A percentile compares a stretch with the other conserved stretches of the same genome.
phyloP scores from a whole-genome alignment of 78 protist genomes.

The Planoprotostelium fungivorum region DNA sequence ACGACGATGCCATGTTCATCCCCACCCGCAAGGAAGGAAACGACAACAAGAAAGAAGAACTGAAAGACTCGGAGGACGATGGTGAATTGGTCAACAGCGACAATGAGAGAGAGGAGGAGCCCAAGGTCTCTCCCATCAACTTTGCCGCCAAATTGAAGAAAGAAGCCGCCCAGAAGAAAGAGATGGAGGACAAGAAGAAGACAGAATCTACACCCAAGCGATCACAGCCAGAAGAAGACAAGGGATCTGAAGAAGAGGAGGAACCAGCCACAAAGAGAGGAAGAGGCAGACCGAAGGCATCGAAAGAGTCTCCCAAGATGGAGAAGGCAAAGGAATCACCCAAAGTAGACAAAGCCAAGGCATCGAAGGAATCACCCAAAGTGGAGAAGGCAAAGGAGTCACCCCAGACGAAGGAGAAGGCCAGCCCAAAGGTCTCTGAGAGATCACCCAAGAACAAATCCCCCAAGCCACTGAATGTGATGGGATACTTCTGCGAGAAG shows the following conservation, averaged over 20 bases:
- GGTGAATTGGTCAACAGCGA: neutral
- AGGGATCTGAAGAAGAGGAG: neutral
- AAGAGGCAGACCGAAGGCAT: neutral
- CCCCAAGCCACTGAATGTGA: neutral
- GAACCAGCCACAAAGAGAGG: neutral
- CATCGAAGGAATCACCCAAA: neutral
- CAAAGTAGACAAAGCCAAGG: neutral
- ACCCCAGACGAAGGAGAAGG: neutral
- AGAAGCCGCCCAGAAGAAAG: neutral
- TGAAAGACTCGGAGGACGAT: neutral
- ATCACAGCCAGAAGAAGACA: neutral
- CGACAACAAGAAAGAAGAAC: no score
- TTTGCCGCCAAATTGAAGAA: neutral
- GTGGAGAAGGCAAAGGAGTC: neutral
- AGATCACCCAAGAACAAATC: neutral
- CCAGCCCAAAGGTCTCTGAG: neutral
- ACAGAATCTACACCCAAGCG: no score
- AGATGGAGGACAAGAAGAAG: neutral
- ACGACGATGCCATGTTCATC: no score
- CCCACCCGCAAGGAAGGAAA: no score
- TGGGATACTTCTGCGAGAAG: neutral
- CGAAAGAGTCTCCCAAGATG: neutral
- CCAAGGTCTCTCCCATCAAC: no score
- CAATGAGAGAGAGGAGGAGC: neutral
- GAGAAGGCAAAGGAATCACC: neutral